Percentiles rank a stretch among this genome's conserved stretches.
Evolutionary conservation across 2,329 filamentous ascomycete species (phyloP).

Genomic region (Xylaria sp.): DNA sequence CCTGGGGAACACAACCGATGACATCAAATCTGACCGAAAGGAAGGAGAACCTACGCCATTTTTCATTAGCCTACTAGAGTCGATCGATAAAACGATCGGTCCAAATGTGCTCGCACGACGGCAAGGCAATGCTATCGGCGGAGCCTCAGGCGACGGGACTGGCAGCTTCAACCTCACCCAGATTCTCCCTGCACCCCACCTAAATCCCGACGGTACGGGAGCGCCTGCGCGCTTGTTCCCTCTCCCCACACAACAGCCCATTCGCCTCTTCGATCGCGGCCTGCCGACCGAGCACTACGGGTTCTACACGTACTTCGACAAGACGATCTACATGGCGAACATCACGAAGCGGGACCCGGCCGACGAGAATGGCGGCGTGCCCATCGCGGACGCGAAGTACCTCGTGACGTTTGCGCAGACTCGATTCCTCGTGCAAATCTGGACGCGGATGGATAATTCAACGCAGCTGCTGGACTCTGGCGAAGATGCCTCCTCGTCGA

Average conservation of each 20-base stretch:
- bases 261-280: constrained; percentile 87
- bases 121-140: constrained; percentile 47
- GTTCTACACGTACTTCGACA: constrained; percentile 92
- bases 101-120: constrained; percentile 47
- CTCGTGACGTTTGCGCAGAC: constrained; percentile 70
- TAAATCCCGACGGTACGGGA: constrained; percentile 76
- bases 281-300: constrained; percentile 86
- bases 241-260: constrained; percentile 76
- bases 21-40: constrained; percentile 72
- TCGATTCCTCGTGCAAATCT: constrained; percentile 72
- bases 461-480: constrained; percentile 53
- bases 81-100: constrained; percentile 45
- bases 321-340: constrained; percentile 78
- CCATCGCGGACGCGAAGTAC: constrained; percentile 63
- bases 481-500: constrained; percentile 37
- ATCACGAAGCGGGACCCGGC: constrained; percentile 49
- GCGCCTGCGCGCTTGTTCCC: constrained; percentile 79
- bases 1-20: constrained; percentile 86
- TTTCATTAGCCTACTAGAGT: constrained; percentile 71
- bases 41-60: constrained; percentile 90
- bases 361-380: constrained; percentile 67
- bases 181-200: constrained; percentile 71
- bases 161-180: constrained; percentile 59
- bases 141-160: constrained; percentile 38
- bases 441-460: constrained; percentile 64